Evolutionary conservation across 495 filamentous ascomycete species (phyloP), one percentile per base, ranked within the genome.

Genomic region (Penicillium antarcticum): DNA sequence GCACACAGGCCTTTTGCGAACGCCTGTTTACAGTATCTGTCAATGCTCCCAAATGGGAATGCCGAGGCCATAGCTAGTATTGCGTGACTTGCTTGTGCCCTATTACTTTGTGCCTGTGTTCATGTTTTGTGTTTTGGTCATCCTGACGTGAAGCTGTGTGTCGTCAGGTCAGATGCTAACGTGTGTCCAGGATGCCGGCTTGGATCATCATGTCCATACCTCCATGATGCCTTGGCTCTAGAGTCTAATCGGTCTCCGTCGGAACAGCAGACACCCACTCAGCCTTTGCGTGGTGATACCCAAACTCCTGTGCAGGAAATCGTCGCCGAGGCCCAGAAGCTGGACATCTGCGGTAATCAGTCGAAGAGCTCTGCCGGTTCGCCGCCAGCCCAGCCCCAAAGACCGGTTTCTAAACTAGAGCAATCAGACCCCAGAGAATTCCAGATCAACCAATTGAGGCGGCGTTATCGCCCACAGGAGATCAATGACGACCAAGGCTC

Each of bases 401-500:
- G 84, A 53, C 90, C 90, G 9, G 66, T 87, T 5, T 82, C 90
- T 5, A 76, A 77, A 43, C 67, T 76, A 8, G 86, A 92, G 66
- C 60, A 71, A 32, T 78, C 83, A 34, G 80, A 92, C 62, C 87
- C 88, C 12, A 76, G 88, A 49, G 80, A 77, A 23, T 95, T 92
- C 58, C 87, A 95, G 59, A 68, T 94, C 44, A 79, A 80, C 45
- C 91, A 95, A 70, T 64, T 96, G 48, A 77, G 80, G 57, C 83
- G 84, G 29, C 82, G 91, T 11, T 95, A 83, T 62, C 78, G 74
- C 38, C 85, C 87, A 24, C 72, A 75, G 16, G 81, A 89, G 58
- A 72, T 68, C 13, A 70, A 67, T 9, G 67, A 79, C 46, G 65
- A 76, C 31, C 71, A 77, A 44, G 81, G 78, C 11, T 81, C 77